A percentile compares a stretch with the other conserved stretches of the same genome.
Evolutionary conservation across 768 basidiomycete genomes (phyloP).

Genomic region (Suillus subluteus): DNA sequence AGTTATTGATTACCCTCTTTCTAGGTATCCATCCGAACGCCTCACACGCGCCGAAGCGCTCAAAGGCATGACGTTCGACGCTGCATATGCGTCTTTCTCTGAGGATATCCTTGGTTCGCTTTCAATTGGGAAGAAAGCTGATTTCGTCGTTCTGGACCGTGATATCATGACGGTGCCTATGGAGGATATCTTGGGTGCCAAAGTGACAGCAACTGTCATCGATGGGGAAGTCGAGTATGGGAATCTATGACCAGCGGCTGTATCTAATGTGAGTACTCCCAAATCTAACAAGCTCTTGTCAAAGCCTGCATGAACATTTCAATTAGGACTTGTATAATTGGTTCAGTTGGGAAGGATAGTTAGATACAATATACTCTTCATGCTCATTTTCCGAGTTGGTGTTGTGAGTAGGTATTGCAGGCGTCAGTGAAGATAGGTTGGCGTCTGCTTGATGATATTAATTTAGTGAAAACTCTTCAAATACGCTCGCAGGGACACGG

Average conservation of each 20-base stretch:
- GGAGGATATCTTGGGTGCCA: conserved; percentile 64
- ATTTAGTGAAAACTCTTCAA: background rate
- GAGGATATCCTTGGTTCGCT: conserved; percentile 77
- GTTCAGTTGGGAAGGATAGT: background rate
- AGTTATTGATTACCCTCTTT: background rate
- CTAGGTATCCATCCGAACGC: conserved; percentile 78
- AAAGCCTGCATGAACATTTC: background rate
- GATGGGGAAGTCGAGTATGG: conserved; percentile 76
- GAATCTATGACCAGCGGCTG: conserved; percentile 21
- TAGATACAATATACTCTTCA: background rate
- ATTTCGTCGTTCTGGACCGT: conserved; percentile 82
- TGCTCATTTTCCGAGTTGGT: background rate
- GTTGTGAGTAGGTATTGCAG: background rate
- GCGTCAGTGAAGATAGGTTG: background rate
- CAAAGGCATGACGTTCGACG: conserved; percentile 88
- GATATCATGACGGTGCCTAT: conserved; percentile 74
- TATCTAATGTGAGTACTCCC: background rate
- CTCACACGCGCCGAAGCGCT: conserved; percentile 82
- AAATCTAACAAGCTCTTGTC: background rate
- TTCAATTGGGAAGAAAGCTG: conserved; percentile 77
- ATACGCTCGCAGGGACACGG: background rate
- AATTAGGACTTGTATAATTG: background rate
- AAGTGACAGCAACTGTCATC: conserved; percentile 72
- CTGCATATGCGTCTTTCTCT: conserved; percentile 85
- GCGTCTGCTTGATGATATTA: background rate